Evolutionary conservation across 176 grass and related monocot genomes (phyloP).

Genomic region (Urochloa ruziziensis): DNA sequence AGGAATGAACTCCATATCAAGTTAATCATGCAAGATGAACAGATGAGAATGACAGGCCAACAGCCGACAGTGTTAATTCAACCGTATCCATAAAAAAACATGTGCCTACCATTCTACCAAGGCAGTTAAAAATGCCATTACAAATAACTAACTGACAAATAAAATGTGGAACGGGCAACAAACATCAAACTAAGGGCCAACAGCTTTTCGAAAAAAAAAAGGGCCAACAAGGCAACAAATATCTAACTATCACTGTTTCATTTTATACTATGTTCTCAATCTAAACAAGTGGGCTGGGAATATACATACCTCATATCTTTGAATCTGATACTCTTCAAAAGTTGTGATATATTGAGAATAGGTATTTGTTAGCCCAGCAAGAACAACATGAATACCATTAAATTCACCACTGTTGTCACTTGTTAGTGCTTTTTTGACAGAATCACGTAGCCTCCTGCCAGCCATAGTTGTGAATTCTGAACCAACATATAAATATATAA

Average conservation of each 20-base stretch:
- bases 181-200: not conserved
- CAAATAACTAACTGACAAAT: not conserved
- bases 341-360: constrained; percentile 97
- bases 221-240: not conserved
- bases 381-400: constrained; percentile 72
- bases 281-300: not conserved
- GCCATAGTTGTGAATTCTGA: constrained; percentile 99
- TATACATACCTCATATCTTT: constrained; percentile 89
- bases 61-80: not conserved
- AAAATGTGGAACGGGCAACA: not conserved
- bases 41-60: not conserved
- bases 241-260: not conserved
- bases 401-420: constrained; percentile 59
- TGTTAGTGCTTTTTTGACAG: constrained; percentile 69
- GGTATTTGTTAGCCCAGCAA: constrained; percentile 89
- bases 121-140: not conserved
- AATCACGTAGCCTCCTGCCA: constrained; percentile 78
- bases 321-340: constrained; percentile 91
- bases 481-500: constrained; percentile 17
- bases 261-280: not conserved
- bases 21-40: not conserved
- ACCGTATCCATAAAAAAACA: not conserved
- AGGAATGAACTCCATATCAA: not conserved
- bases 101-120: constrained; percentile 3
- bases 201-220: no score